Percentiles rank a stretch among this genome's conserved stretches.
Conservation (phyloP, 805 yeast species). For the Kluyveromyces dobzhanskii region DNA sequence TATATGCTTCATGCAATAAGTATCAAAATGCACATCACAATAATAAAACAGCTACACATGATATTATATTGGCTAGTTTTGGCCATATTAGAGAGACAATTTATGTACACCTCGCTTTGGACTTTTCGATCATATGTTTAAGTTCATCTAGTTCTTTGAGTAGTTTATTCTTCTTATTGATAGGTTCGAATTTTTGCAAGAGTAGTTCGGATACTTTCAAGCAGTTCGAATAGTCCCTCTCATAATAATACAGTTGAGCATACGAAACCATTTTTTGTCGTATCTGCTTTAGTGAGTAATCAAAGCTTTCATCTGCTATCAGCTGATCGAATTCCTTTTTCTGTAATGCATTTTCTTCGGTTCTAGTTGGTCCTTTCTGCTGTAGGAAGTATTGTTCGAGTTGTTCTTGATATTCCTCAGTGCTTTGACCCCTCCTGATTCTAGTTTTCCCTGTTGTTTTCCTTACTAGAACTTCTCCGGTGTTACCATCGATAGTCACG, state of each 20-base stretch:
- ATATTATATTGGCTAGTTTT: too few species aligned
- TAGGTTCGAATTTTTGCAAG: slow-evolving; percentile 27
- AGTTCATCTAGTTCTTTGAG: slow-evolving; percentile 47
- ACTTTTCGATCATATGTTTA: slow-evolving; percentile 18
- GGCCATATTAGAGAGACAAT: too few species aligned
- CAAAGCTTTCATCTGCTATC: slow-evolving; percentile 15
- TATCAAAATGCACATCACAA: too few species aligned
- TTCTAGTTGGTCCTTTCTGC: slow-evolving; percentile 49
- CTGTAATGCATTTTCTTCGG: slow-evolving; percentile 26
- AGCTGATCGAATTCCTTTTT: slow-evolving; percentile 6
- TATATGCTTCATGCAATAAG: too few species aligned
- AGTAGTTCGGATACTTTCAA: slow-evolving; percentile 35
- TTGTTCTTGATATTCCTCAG: slow-evolving; percentile 53
- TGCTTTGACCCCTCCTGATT: slow-evolving; percentile 61
- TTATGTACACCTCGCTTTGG: slow-evolving; percentile 1
- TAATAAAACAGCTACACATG: too few species aligned
- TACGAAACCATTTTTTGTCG: slow-evolving; percentile 49
- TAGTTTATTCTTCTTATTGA: slow-evolving; percentile 34
- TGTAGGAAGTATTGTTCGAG: slow-evolving; percentile 36
- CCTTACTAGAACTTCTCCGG: slow-evolving; percentile 37
- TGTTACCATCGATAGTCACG: slow-evolving; percentile 17
- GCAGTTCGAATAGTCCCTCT: slow-evolving; percentile 44
- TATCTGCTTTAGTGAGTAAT: slow-evolving; percentile 40
- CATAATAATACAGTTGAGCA: slow-evolving; percentile 55
- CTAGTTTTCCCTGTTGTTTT: slow-evolving; percentile 40